Evolutionary conservation across 2,329 filamentous ascomycete species (phyloP).

Genomic region (Simplicillium sp.): DNA sequence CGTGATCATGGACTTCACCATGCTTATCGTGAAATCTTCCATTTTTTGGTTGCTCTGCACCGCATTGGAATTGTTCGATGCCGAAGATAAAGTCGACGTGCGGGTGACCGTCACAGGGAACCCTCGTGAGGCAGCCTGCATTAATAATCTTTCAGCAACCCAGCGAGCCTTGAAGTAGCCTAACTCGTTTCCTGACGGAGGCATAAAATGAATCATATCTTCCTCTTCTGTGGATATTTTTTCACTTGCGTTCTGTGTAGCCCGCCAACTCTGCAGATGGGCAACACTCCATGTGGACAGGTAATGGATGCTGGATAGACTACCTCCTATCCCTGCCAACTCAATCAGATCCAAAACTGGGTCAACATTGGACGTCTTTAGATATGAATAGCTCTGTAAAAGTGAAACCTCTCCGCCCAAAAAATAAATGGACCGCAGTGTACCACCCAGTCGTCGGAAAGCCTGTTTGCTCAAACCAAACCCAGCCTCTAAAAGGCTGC

Average conservation of each 20-base stretch:
- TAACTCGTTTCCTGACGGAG: constrained; percentile 13
- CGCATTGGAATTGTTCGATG: background rate
- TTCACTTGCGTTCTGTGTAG: constrained; percentile 8
- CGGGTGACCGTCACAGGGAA: constrained; percentile 14
- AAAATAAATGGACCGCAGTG: constrained; percentile 14
- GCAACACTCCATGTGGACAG: constrained; percentile 15
- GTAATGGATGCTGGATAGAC: constrained; percentile 12
- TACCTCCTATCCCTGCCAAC: constrained; percentile 6
- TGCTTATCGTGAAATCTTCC: constrained; percentile 1
- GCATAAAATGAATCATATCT: constrained; percentile 12
- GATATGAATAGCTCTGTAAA: constrained; percentile 13
- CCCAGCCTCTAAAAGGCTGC: constrained; percentile 10
- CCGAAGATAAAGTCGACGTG: constrained; percentile 1
- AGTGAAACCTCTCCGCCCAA: constrained; percentile 16
- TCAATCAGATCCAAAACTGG: constrained; percentile 15
- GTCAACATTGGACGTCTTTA: constrained; percentile 12
- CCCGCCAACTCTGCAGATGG: constrained; percentile 14
- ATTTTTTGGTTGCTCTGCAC: too few species aligned
- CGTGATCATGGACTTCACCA: constrained; percentile 1
- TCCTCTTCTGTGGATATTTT: constrained; percentile 10
- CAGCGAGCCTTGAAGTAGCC: constrained; percentile 18
- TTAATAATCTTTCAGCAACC: constrained; percentile 15
- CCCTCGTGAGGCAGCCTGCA: constrained; percentile 13
- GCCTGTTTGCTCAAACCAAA: constrained; percentile 14
- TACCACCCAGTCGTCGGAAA: constrained; percentile 13